These are phyloP conservation scores for Cyberlindnera lachancei DNA, from an alignment of 805 yeast species.

Conservation along the genomic window DNA sequence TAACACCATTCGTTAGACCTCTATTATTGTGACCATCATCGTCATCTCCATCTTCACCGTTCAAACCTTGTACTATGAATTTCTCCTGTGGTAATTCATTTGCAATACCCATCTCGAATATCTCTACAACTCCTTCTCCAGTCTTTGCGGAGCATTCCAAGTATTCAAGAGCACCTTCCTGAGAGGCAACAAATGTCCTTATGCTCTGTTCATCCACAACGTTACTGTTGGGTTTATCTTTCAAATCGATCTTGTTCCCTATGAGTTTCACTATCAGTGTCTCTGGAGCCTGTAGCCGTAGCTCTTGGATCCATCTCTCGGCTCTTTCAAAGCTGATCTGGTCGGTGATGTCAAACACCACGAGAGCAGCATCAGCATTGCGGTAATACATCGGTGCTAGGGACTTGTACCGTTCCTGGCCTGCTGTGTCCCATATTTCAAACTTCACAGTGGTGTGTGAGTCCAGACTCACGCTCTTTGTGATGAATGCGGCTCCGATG, in stretches of 20 bases:
- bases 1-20: too few species aligned
- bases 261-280: slow-evolving; percentile 75
- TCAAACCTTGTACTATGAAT: slow-evolving; percentile 3
- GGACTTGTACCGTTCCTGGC: slow-evolving; percentile 82
- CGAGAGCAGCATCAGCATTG: slow-evolving; percentile 75
- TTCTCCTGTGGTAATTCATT: slow-evolving; percentile 36
- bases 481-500: slow-evolving; percentile 97
- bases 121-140: slow-evolving; percentile 49
- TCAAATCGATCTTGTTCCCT: slow-evolving; percentile 78
- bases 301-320: slow-evolving; percentile 84
- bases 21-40: slow-evolving; percentile 7
- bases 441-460: slow-evolving; percentile 35
- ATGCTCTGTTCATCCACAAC: slow-evolving; percentile 17
- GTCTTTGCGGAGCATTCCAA: slow-evolving; percentile 44
- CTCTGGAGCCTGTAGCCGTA: slow-evolving; percentile 72
- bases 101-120: slow-evolving; percentile 37
- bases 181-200: slow-evolving; percentile 4
- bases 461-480: slow-evolving; percentile 58
- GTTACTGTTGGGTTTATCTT: slow-evolving; percentile 11
- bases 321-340: slow-evolving; percentile 70
- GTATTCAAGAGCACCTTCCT: slow-evolving; percentile 23
- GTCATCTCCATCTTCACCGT: slow-evolving; percentile 4
- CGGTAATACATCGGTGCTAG: slow-evolving; percentile 80
- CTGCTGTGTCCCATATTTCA: slow-evolving; percentile 83
- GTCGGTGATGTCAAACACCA: slow-evolving; percentile 78